Base-by-base conservation (phyloP, 306 rosid genomes). In the Fragaria nilgerrensis region DNA sequence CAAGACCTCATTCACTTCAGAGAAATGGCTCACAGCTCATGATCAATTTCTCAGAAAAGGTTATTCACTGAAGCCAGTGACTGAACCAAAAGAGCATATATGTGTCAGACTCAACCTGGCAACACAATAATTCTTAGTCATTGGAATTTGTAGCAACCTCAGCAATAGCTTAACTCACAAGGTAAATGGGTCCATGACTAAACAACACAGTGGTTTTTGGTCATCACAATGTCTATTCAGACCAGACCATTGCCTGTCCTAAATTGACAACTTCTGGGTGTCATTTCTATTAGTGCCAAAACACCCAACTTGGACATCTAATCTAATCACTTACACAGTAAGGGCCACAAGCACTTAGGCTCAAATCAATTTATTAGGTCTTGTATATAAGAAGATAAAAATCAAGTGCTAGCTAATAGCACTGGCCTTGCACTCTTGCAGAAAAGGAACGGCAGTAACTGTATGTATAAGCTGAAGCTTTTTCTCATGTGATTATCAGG, bases 401-500 rank as follows among this genome's bases (percentile, higher is more conserved):
- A 16, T 8, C 22, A 65, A 36, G 47, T 34, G 68, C 68, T 63
- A 0, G 68, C 43, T 63, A 32, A 63, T 63, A 15, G 45, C 70
- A 64, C 6, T 8, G 68, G 45, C 45, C 70, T 34, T 36, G 45
- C 77, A 59, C 49, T 49, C 70, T 34, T 36, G 45, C 77, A 59
- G 58, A 56, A 49, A 48, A 81, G 62, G 77, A 80, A 78, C 74
- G 75, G 90, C 76, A 70, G 74, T 64, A 80, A 77, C 84, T 82
- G 83, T 82, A 52, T 63, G 29, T 55, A 36, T 65, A 65, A 19
- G 84, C 77, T 52, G 43, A 86, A 87, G 86, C 62, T 80, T 76
- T 79, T 81, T 80, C 62, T 43, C 72, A 72, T 81, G 84, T 78
- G 89, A 89, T 88, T 72, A 74, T 63, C 75, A 77, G 89, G 89